These are phyloP conservation scores for Chlorophyllum brunneum DNA, from an alignment of 768 basidiomycete genomes.

Conservation along the genomic window DNA sequence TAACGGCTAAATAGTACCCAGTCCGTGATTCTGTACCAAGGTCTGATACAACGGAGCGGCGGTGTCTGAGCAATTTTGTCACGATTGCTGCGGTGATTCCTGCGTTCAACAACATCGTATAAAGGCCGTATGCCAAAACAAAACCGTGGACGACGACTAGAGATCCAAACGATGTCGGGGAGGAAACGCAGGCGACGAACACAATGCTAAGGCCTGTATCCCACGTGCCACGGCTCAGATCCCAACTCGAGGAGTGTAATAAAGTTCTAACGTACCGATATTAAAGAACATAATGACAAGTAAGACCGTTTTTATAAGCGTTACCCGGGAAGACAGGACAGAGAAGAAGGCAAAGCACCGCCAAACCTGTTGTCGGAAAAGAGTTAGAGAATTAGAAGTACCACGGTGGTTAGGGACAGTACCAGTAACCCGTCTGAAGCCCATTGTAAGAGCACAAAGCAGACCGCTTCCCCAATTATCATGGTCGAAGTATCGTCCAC, in stretches of 20 bases:
- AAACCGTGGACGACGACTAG: not conserved
- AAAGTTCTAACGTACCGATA: not conserved
- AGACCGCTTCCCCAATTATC: not conserved
- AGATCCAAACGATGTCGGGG: not conserved
- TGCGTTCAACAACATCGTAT: not conserved
- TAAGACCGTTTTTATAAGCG: not conserved
- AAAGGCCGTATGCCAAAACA: not conserved
- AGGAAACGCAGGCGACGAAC: not conserved
- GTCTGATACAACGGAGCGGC: not conserved
- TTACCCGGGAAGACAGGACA: not conserved
- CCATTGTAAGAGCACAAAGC: conserved; percentile 5
- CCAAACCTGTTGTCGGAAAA: not conserved
- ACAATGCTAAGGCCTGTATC: not conserved
- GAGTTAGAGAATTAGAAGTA: not conserved
- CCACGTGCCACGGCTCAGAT: too few relatives aligned
- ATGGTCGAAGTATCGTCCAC: not conserved
- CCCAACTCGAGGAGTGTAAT: not conserved
- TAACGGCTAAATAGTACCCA: not conserved
- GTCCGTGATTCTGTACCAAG: not conserved
- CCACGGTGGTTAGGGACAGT: not conserved
- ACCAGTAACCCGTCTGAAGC: conserved; percentile 3
- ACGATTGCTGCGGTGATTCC: not conserved
- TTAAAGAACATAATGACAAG: not conserved
- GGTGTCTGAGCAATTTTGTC: not conserved
- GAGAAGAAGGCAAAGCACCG: not conserved